Percentiles rank a stretch among this genome's conserved stretches.
Evolutionary conservation across 352 stramenopile species (phyloP).

Genomic region (Phytophthora capsici): DNA sequence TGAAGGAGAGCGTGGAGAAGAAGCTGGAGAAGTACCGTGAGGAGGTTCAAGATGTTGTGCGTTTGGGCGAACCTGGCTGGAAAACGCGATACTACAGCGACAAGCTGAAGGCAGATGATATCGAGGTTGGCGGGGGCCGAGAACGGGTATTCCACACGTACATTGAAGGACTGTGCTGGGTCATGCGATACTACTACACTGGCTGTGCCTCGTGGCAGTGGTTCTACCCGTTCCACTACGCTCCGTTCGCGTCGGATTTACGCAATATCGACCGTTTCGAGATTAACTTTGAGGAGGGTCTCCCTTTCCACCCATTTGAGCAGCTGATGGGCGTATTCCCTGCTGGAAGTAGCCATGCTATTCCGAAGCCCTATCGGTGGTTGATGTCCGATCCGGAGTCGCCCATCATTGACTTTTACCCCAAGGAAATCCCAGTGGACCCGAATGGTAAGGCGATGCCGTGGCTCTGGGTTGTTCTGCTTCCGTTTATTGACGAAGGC

Average conservation of each 20-base stretch:
- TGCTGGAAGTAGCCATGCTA: slow-evolving; percentile 91
- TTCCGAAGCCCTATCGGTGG: slow-evolving; percentile 94
- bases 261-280: slow-evolving; percentile 87
- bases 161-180: slow-evolving; percentile 99
- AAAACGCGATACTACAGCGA: slow-evolving; percentile 94
- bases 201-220: slow-evolving; percentile 99
- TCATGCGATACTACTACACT: slow-evolving; percentile 99
- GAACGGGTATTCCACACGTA: slow-evolving; percentile 95
- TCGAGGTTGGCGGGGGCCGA: slow-evolving; percentile 85
- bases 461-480: slow-evolving; percentile 98
- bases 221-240: slow-evolving; percentile 99
- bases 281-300: slow-evolving; percentile 95
- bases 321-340: slow-evolving; percentile 99
- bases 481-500: slow-evolving; percentile 99
- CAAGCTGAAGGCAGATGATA: slow-evolving; percentile 89
- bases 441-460: slow-evolving; percentile 99
- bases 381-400: slow-evolving; percentile 96
- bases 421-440: slow-evolving; percentile 96
- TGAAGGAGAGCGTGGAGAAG: slow-evolving; percentile 78
- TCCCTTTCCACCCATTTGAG: slow-evolving; percentile 97
- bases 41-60: slow-evolving; percentile 93
- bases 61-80: slow-evolving; percentile 96
- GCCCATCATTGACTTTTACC: slow-evolving; percentile 98
- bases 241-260: slow-evolving; percentile 93
- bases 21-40: slow-evolving; percentile 85